Evolutionary conservation across 345 rosid species (phyloP).

Genomic region (Rhodomyrtus tomentosa): DNA sequence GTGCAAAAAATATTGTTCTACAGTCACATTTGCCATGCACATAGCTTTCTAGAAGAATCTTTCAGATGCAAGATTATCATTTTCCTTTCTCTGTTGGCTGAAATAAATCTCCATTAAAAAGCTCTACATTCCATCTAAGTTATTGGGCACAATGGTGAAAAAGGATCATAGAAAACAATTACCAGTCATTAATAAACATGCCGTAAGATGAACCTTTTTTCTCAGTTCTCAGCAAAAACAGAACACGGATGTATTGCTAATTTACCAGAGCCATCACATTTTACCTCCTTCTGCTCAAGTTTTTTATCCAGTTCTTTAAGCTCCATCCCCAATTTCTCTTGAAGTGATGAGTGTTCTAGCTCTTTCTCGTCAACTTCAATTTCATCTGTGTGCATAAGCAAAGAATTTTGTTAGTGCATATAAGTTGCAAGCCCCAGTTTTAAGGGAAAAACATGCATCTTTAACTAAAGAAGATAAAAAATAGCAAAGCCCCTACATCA

Average conservation of each 20-base stretch:
- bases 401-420: neutral
- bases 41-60: neutral
- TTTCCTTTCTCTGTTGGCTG: neutral
- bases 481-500: neutral
- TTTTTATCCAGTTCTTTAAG: conserved; percentile 80
- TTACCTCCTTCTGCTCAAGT: conserved; percentile 95
- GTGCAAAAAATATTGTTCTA: neutral
- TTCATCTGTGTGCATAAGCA: conserved; percentile 31
- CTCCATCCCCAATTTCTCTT: conserved; percentile 78
- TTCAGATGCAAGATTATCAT: neutral
- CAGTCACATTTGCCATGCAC: neutral
- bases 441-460: neutral
- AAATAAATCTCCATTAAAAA: neutral
- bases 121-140: neutral
- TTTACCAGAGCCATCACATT: neutral
- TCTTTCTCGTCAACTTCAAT: conserved; percentile 66
- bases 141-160: neutral
- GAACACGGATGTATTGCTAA: neutral
- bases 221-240: neutral
- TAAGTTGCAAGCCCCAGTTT: neutral
- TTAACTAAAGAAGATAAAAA: neutral
- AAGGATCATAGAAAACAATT: neutral
- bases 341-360: conserved; percentile 81
- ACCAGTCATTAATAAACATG: neutral
- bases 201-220: neutral